Percentiles rank a stretch among this genome's conserved stretches.
Conservation (phyloP, 2,329 filamentous ascomycete genomes). For the Penicillium sp. region DNA sequence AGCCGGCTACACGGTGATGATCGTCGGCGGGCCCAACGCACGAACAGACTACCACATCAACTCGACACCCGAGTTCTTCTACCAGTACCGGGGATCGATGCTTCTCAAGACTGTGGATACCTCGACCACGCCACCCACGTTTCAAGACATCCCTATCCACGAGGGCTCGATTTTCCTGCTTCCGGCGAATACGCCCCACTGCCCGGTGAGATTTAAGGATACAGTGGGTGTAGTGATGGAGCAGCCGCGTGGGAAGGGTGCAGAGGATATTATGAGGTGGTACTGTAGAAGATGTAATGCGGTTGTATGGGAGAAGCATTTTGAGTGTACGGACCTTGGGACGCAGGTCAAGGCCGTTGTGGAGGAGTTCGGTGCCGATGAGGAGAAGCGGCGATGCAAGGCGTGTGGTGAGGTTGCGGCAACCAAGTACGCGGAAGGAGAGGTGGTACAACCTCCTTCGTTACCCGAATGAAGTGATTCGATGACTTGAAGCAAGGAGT, state of each 20-base stretch:
- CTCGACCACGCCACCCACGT: slow-evolving; percentile 52
- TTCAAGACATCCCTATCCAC: slow-evolving; percentile 82
- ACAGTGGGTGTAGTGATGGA: slow-evolving; percentile 94
- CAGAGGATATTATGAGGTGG: slow-evolving; percentile 81
- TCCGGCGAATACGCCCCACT: slow-evolving; percentile 92
- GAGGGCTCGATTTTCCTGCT: slow-evolving; percentile 94
- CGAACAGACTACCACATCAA: slow-evolving; percentile 99
- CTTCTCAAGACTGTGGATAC: slow-evolving; percentile 84
- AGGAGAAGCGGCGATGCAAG: slow-evolving; percentile 69
- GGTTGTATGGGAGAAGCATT: slow-evolving; percentile 79
- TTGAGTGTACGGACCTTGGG: slow-evolving; percentile 86
- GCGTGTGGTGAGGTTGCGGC: slow-evolving; percentile 75
- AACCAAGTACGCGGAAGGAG: slow-evolving; percentile 39
- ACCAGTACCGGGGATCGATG: slow-evolving; percentile 92
- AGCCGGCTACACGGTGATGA: slow-evolving; percentile 86
- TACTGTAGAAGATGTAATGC: slow-evolving; percentile 73
- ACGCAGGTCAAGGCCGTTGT: slow-evolving; percentile 94
- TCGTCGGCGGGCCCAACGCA: slow-evolving; percentile 93
- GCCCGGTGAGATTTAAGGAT: slow-evolving; percentile 87
- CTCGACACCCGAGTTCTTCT: slow-evolving; percentile 95
- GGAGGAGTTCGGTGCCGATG: slow-evolving; percentile 71
- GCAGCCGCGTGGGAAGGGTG: slow-evolving; percentile 69
- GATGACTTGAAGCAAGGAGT: neutral
- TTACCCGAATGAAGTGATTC: slow-evolving; percentile 30
- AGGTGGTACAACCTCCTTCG: slow-evolving; percentile 43